Base-by-base conservation (phyloP, 73 alveolate species). In the Symbiodinium natans region DNA sequence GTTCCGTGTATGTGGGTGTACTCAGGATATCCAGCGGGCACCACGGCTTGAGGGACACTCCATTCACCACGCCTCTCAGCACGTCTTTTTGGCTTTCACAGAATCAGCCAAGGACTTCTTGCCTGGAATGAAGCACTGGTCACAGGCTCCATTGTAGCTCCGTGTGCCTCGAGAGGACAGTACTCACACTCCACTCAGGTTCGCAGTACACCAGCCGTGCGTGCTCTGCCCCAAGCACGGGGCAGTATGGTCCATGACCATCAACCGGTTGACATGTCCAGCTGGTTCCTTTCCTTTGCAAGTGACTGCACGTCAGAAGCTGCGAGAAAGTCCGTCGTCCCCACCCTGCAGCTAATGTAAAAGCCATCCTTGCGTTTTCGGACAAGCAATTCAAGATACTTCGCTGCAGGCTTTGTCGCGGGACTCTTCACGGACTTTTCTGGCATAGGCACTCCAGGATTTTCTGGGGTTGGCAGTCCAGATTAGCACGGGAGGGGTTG, bases 141-240 rank as follows among this genome's bases (percentile, higher is more conserved):
- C 95, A 25, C 95, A 89, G 46, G 86, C 95, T n/a, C 95, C 95
- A n/a, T 89, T 89, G 86, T 25, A 89, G 74, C 75, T 39, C 33
- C 95, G 95, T 1, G 95, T 89, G 73, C 95, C 95, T 89, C 36
- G 46, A 27, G 25, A 13, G 68, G 23, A 39, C 5, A n/a, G 33
- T 13, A 27, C 83, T 10, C 1, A 21, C 83, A 27, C 38, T n/a
- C n/a, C n/a, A n/a, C n/a, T n/a, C n/a, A n/a, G n/a, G 59, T 46
- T 46, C 59, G 13, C 59, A 46, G 13, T 13, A 13, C 59, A 13
- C 59, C 6, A 46, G 59, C 59, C 59, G 59, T 46, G 59, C 59
- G 59, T 46, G 59, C 59, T 46, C 38, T 0, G 8, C 59, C n/a
- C 95, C 95, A 59, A 89, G 95, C 41, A 10, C n/a, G n/a, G n/a